Base-by-base conservation (phyloP, 192 early-diverging fungal genomes). In the Coemansia sp. region DNA sequence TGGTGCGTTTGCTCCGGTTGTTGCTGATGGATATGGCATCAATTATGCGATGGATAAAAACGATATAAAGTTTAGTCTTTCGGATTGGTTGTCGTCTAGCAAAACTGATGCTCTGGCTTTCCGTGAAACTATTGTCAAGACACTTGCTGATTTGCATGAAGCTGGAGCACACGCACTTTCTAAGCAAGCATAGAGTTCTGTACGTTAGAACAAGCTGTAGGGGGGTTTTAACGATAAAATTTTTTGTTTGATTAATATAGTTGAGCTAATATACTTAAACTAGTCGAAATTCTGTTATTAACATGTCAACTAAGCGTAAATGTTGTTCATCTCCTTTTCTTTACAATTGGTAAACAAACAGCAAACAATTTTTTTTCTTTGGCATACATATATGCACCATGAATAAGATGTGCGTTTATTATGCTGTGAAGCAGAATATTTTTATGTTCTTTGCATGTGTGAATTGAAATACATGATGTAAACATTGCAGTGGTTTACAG, bases 1-100 rank as follows among this genome's bases (percentile, higher is more conserved):
- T 59, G 87, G 87, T 46, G 90, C 88, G 2, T 95, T 95, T 73
- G 93, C 91, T 15, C 83, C 90, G 0, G 90, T 92, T 13, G 80
- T 87, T 18, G 79, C 81, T 26, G 88, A 91, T 24, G 91, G 93
- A 9, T 95, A 93, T 53, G 93, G 93, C 6, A 77, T 89, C 72
- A 89, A 87, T 78, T 95, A 95, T 72, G 79, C 80, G 4, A 72
- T 92, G 39, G 80, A 77, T 27, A 72, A 72, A 33, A 70, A 81
- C 19, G 70, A 73, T 18, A 77, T 93, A 48, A 89, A 86, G 60
- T 86, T 91, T 47, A 85, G 82, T 34, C 75, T 95, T 11, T 75
- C 80, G 11, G 73, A 78, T 29, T 80, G 79, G 77, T 43, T 34
- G 36, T 23, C 34, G 24, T 82, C 58, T 72, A 54, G 67, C 22